Evolutionary conservation across 768 basidiomycete genomes (phyloP).

Genomic region (Suillus sp.): DNA sequence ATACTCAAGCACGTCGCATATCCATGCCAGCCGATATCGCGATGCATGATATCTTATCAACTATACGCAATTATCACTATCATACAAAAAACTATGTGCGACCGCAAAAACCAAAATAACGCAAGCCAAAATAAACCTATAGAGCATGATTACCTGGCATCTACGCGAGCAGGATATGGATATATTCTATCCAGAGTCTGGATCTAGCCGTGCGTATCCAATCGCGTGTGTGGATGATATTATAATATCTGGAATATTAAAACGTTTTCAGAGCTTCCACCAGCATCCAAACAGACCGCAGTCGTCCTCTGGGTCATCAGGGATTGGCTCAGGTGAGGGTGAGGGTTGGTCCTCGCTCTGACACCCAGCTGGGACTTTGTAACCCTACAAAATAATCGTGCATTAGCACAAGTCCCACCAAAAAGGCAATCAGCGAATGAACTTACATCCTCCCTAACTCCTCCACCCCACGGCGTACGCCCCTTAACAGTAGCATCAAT

Average conservation of each 20-base stretch:
- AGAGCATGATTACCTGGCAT: slow-evolving; percentile 2
- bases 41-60: not conserved
- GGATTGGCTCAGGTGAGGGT: slow-evolving; percentile 32
- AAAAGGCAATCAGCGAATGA: not conserved
- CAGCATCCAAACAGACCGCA: slow-evolving; percentile 28
- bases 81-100: not conserved
- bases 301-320: slow-evolving; percentile 38
- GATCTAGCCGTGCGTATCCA: slow-evolving; percentile 4
- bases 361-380: slow-evolving; percentile 44
- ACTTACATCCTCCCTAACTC: slow-evolving; percentile 68
- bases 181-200: slow-evolving; percentile 5
- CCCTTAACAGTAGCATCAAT: slow-evolving; percentile 72
- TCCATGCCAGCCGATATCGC: too few relatives aligned
- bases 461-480: slow-evolving; percentile 92
- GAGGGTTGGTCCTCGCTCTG: slow-evolving; percentile 26
- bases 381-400: slow-evolving; percentile 35
- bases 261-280: slow-evolving; percentile 17
- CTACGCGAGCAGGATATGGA: not conserved
- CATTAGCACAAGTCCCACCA: slow-evolving; percentile 7
- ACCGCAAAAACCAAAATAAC: not conserved
- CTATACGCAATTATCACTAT: not conserved
- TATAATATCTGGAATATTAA: not conserved
- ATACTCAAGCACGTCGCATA: not conserved
- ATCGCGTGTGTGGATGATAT: slow-evolving; percentile 7
- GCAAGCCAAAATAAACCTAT: not conserved